A percentile compares a stretch with the other conserved stretches of the same genome.
These are phyloP conservation scores for Epichloe elymi DNA, from an alignment of 2,329 filamentous ascomycete genomes.

Conservation along the genomic window DNA sequence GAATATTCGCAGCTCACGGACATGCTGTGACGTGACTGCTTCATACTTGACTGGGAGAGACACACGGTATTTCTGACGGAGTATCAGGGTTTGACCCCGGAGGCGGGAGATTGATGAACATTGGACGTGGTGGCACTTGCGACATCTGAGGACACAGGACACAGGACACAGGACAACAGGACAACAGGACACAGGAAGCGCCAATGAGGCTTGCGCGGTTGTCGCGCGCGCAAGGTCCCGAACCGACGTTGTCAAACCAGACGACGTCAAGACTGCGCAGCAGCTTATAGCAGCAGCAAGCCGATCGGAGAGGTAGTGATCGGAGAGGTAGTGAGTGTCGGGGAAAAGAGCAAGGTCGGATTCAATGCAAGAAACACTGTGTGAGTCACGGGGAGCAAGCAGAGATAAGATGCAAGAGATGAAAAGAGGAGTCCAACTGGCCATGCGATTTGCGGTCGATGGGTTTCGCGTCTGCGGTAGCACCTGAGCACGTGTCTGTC, in stretches of 20 bases:
- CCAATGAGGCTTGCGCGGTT: background rate
- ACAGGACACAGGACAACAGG: background rate
- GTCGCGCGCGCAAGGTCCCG: too few species aligned
- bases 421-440: background rate
- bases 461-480: background rate
- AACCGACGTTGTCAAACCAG: background rate
- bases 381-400: background rate
- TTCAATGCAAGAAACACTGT: background rate
- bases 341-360: background rate
- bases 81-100: constrained; percentile 73
- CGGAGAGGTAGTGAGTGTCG: too few species aligned
- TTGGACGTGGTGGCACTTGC: constrained; percentile 38
- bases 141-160: constrained; percentile 17
- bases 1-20: background rate
- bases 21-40: background rate
- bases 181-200: background rate
- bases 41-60: background rate
- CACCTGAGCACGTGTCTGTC: too few species aligned
- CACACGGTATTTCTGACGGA: constrained; percentile 81
- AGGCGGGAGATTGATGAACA: constrained; percentile 72
- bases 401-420: background rate
- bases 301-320: background rate
- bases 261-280: background rate
- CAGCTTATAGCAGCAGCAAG: background rate
- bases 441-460: background rate